Base-by-base conservation (phyloP, 176 grass and related monocot species). In the Eragrostis nindensis region DNA sequence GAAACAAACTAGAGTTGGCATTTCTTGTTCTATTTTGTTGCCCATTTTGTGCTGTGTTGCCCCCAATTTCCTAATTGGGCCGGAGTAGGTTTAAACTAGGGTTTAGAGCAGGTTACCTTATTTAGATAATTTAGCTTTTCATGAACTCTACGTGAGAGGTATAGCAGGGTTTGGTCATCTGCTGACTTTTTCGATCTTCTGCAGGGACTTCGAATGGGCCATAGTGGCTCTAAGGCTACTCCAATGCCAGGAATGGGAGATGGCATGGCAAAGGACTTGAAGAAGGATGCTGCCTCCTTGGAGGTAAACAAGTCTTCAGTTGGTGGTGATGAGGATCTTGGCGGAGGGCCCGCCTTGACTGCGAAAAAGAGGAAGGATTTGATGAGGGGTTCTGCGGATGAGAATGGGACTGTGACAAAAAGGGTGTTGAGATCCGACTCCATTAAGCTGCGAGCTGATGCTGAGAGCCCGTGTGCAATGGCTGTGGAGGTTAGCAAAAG, bases 341-440 rank as follows among this genome's bases (percentile, higher is more conserved):
- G 48, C 5, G 75, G 61, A 19, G 78, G 66, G 16, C 42, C 53
- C 53, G n/a, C 13, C 26, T 45, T 82, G 62, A 44, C 66, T 27
- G 89, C 83, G 57, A 93, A 77, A 76, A 88, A 89, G 57, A 90
- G 93, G 68, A 97, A 91, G 64, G 86, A 83, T 45, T 61, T 41
- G 61, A 82, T 55, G 47, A 90, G 79, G 71, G 73, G 27, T 86
- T 72, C 82, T 59, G 54, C n/a, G 10, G 83, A 66, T 46, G 88
- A 87, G 55, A 80, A 85, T 18, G 80, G 88, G 30, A 19, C 44
- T 3, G 68, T 25, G 7, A 73, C 84, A 19, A 93, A 86, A 80
- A 93, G 88, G 72, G 44, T 89, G 25, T 56, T 93, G 38, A 82
- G 93, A 47, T 93, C 93, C 0, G 73, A 80, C 61, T 60, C 84